Conservation (phyloP, 768 basidiomycete species). For the Flagelloscypha sp. region DNA sequence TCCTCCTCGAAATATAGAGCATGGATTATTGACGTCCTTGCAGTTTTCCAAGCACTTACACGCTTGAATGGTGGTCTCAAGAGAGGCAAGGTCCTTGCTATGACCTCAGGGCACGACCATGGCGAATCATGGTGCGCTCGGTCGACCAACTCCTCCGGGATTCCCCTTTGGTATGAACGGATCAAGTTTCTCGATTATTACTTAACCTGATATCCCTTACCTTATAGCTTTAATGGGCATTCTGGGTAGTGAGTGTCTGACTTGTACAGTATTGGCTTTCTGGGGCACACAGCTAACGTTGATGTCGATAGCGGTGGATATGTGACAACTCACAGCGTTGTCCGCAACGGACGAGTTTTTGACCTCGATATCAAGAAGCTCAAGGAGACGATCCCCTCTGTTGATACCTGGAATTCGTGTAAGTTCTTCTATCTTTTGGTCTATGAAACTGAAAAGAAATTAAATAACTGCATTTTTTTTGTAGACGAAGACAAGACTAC, state of each 20-base stretch:
- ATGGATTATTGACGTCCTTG: background rate
- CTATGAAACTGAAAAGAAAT: too few species aligned
- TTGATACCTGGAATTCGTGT: conserved; percentile 15
- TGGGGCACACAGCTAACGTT: too few species aligned
- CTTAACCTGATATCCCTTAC: too few species aligned
- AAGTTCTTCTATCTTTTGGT: background rate
- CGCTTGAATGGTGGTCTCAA: conserved; percentile 7
- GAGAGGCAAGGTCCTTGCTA: conserved; percentile 12
- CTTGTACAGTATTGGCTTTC: too few species aligned
- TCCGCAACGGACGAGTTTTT: conserved; percentile 13
- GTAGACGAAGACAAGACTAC: conserved; percentile 11
- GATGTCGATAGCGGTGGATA: too few species aligned
- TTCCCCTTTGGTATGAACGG: too few species aligned
- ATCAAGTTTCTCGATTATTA: too few species aligned
- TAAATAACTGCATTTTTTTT: too few species aligned
- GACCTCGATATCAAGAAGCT: conserved; percentile 9
- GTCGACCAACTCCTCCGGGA: conserved; percentile 7
- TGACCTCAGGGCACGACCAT: conserved; percentile 15
- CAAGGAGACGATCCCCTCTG: conserved; percentile 5
- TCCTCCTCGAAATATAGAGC: background rate
- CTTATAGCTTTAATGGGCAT: conserved; percentile 15
- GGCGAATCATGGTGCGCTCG: conserved; percentile 15
- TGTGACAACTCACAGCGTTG: conserved; percentile 9
- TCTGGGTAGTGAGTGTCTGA: too few species aligned
- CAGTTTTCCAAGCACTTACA: conserved; percentile 13